Evolutionary conservation across 1,139 yeast genomes (phyloP).

Genomic region (Insectozyma bohioensis): DNA sequence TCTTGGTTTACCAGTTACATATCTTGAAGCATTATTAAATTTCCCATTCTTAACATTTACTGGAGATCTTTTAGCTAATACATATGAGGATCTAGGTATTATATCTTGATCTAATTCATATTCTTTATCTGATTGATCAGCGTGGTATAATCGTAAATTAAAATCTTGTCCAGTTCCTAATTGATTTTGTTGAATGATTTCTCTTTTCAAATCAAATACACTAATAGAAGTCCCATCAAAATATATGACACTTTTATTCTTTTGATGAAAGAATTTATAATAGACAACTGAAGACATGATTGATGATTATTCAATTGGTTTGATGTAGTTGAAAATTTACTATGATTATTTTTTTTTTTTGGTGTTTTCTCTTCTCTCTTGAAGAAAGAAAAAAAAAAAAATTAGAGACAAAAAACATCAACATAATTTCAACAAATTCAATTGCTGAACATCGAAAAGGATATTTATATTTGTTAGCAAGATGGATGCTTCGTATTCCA

Average conservation of each 20-base stretch:
- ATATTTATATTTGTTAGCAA: too few species aligned
- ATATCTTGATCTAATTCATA: constrained; percentile 90
- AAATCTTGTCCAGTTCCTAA: constrained; percentile 84
- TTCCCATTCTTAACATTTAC: constrained; percentile 56
- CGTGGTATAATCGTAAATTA: constrained; percentile 64
- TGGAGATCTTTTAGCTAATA: constrained; percentile 79
- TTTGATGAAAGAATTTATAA: constrained; percentile 84
- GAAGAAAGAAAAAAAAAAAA: constrained; percentile 3
- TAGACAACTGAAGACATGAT: constrained; percentile 87
- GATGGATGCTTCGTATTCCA: constrained; percentile 17
- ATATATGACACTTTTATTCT: constrained; percentile 71
- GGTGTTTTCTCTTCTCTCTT: too few species aligned
- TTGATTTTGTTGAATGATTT: constrained; percentile 78
- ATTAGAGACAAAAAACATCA: background rate
- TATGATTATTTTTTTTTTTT: background rate
- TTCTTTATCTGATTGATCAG: constrained; percentile 70
- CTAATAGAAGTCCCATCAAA: constrained; percentile 97
- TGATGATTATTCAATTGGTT: constrained; percentile 1
- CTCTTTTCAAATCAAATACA: constrained; percentile 90
- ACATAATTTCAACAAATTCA: background rate
- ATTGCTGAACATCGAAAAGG: too few species aligned
- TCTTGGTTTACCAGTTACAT: constrained; percentile 83
- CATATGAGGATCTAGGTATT: constrained; percentile 83
- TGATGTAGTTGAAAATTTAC: too few species aligned
- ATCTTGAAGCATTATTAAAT: constrained; percentile 69